phyloP scores from a whole-genome alignment of 805 yeast genomes.

The Myxozyma sirexii region DNA sequence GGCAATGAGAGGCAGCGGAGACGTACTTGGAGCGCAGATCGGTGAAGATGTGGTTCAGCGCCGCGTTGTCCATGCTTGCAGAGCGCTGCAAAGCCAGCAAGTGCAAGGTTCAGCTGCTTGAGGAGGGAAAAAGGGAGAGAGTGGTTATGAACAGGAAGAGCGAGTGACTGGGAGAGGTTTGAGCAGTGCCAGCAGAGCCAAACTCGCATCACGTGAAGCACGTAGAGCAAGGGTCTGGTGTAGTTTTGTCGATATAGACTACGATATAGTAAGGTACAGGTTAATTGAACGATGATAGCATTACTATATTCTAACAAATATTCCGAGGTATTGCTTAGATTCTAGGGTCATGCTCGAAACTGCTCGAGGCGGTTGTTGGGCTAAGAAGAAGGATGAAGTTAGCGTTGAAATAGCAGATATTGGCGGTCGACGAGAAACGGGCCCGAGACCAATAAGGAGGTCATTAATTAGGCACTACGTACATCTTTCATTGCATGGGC shows the following conservation, averaged over 20 bases:
- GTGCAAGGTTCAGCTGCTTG: neutral
- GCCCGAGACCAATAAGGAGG: neutral
- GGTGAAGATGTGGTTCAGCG: slow-evolving; percentile 55
- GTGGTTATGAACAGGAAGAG: neutral
- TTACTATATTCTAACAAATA: too few relatives aligned
- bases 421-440: neutral
- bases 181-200: too few relatives aligned
- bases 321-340: too few relatives aligned
- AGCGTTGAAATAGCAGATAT: neutral
- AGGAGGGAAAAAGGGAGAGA: neutral
- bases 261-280: too few relatives aligned
- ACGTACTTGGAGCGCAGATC: slow-evolving; percentile 48
- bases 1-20: neutral
- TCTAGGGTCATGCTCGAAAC: slow-evolving; percentile 1
- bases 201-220: too few relatives aligned
- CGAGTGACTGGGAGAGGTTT: neutral
- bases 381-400: neutral
- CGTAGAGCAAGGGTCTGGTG: too few relatives aligned
- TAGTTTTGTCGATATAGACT: too few relatives aligned
- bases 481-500: slow-evolving; percentile 45
- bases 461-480: slow-evolving; percentile 21
- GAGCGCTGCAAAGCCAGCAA: neutral
- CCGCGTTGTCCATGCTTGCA: slow-evolving; percentile 50
- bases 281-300: too few relatives aligned
- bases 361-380: slow-evolving; percentile 22